Evolutionary conservation across 495 filamentous ascomycete genomes (phyloP), one percentile per base, ranked within the genome.

Genomic region (Penicillium angulare): DNA sequence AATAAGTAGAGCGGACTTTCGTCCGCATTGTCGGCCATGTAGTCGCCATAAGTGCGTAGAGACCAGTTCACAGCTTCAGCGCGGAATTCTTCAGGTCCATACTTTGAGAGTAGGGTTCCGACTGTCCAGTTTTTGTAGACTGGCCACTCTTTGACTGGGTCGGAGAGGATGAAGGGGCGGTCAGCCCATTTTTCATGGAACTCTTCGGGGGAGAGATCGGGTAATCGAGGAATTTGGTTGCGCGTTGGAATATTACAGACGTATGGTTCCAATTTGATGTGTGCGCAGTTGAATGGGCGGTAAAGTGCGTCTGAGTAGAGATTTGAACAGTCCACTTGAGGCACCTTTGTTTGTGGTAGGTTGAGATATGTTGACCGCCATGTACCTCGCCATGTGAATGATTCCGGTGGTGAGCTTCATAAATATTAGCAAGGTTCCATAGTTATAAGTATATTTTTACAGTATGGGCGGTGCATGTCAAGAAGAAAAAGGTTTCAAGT

Each of bases 21-120:
- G 51, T 98, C 93, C 20, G 71, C 69, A 67, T 78, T 90, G 62
- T 95, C 80, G 15, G 74, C 68, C 89, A 96, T 89, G 65, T 98
- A 98, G 39, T 86, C 76, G 22, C 82, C 74, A 66, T 98, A 98
- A 5, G 83, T 86, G 5, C 75, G 69, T 36, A 97, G 77, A 0
- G 85, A 76, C 93, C 93, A 98, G 62, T 96, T 89, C 9, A 98
- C 91, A 6, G 92, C 88, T 74, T 98, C 93, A 3, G 92, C 93
- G 35, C 89, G 81, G 68, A 98, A 97, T 27, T 73, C 71, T 9
- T 83, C 72, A 42, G 85, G 72, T 3, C 80, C 75, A 61, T 92
- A 91, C 45, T 78, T 73, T 18, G 71, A 59, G 0, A 86, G 69
- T 2, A 98, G 70, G 9, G 69, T 67, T 5, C 86, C 75, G 16